Conservation (phyloP, 306 rosid species). For the Canavalia ensiformis region DNA sequence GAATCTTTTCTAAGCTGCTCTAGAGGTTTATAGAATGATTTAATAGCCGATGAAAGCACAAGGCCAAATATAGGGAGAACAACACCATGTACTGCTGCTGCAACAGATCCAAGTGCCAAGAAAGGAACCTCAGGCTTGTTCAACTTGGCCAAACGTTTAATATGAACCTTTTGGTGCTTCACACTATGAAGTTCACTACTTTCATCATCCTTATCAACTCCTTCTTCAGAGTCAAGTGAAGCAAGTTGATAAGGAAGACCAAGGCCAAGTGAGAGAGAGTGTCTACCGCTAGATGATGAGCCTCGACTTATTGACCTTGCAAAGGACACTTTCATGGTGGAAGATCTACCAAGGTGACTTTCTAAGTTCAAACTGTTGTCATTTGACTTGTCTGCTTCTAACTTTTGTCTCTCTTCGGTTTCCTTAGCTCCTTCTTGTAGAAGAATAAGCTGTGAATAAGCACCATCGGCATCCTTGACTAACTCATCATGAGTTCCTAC, state of each 20-base stretch:
- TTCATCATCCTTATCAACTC: neutral
- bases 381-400: conserved; percentile 36
- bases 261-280: conserved; percentile 43
- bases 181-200: neutral
- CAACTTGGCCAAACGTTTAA: conserved; percentile 62
- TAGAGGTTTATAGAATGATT: conserved; percentile 66
- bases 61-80: conserved; percentile 74
- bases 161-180: conserved; percentile 53
- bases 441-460: conserved; percentile 78
- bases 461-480: conserved; percentile 65
- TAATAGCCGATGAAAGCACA: conserved; percentile 72
- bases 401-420: conserved; percentile 23
- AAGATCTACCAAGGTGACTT: conserved; percentile 33
- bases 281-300: conserved; percentile 9
- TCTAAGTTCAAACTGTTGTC: conserved; percentile 44
- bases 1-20: conserved; percentile 62
- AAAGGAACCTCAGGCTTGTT: conserved; percentile 79
- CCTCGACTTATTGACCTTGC: neutral
- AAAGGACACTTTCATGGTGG: conserved; percentile 14
- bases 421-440: conserved; percentile 66
- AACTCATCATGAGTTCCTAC: conserved; percentile 78
- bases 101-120: conserved; percentile 70
- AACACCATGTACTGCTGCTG: conserved; percentile 69
- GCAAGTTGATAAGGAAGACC: conserved; percentile 29
- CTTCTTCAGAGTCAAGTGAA: conserved; percentile 36